Conservation (phyloP, 2,329 filamentous ascomycete species). For the Colletotrichum sp. region DNA sequence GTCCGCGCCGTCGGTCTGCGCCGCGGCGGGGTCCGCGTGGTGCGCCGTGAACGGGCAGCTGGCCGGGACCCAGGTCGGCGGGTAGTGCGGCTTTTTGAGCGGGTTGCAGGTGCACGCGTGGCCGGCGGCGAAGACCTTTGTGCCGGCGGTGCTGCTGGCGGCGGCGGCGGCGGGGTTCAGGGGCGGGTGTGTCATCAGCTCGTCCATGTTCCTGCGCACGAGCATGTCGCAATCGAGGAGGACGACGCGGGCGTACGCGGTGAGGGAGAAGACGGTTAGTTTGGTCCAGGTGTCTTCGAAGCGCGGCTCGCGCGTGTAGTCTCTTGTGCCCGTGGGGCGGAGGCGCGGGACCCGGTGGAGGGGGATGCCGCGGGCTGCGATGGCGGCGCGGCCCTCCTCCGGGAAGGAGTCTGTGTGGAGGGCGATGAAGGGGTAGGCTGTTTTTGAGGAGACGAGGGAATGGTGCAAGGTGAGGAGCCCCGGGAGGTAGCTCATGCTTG, state of each 20-base stretch:
- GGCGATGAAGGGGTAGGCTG: not conserved
- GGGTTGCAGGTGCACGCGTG: constrained; percentile 90
- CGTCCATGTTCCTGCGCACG: constrained; percentile 83
- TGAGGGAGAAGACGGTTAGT: constrained; percentile 63
- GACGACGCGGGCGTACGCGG: constrained; percentile 79
- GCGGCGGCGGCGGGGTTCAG: constrained; percentile 57
- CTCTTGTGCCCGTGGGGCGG: not conserved
- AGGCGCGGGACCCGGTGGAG: not conserved
- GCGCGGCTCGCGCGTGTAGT: not conserved
- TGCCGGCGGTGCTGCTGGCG: constrained; percentile 21
- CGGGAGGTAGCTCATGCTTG: not conserved
- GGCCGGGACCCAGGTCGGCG: constrained; percentile 65
- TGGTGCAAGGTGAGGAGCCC: not conserved
- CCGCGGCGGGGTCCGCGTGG: constrained; percentile 54
- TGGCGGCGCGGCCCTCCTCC: not conserved
- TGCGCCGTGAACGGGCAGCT: constrained; percentile 65
- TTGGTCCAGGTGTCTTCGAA: not conserved
- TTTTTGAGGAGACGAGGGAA: not conserved
- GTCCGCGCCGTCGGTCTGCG: not conserved
- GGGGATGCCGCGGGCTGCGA: not conserved
- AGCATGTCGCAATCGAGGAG: constrained; percentile 91
- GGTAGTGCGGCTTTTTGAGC: constrained; percentile 78
- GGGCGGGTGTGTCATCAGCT: constrained; percentile 79
- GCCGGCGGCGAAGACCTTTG: constrained; percentile 74
- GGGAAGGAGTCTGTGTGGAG: not conserved